A percentile compares a stretch with the other conserved stretches of the same genome.
phyloP scores from a whole-genome alignment of 352 stramenopile genomes.

The Globisporangium solare region DNA sequence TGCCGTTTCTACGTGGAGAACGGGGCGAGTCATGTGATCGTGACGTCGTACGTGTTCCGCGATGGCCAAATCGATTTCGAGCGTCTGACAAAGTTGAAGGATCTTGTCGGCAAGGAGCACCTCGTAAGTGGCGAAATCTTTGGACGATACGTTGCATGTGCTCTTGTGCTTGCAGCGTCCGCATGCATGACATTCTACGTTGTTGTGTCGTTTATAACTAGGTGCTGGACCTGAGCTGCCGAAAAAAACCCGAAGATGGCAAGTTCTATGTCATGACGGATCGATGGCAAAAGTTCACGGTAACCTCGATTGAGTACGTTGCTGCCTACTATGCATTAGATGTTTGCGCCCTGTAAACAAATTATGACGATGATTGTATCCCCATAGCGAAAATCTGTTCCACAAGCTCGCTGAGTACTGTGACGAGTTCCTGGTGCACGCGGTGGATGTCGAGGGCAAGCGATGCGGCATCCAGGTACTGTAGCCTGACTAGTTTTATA shows the following conservation, averaged over 20 bases:
- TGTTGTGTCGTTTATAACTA: slow-evolving; percentile 14
- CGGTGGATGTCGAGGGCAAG: slow-evolving; percentile 97
- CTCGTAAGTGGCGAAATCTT: slow-evolving; percentile 32
- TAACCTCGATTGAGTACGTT: slow-evolving; percentile 83
- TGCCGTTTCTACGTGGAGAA: slow-evolving; percentile 92
- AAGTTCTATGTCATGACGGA: slow-evolving; percentile 96
- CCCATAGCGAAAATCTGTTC: slow-evolving; percentile 76
- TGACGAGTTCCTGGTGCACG: slow-evolving; percentile 97
- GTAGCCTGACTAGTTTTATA: background rate
- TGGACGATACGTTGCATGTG: background rate
- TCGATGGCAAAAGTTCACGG: slow-evolving; percentile 96
- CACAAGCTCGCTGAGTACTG: slow-evolving; percentile 89
- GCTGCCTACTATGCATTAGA: background rate
- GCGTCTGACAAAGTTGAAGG: slow-evolving; percentile 56
- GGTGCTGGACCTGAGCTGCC: slow-evolving; percentile 95
- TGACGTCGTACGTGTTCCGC: slow-evolving; percentile 97
- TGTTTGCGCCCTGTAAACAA: no score
- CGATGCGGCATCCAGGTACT: slow-evolving; percentile 90
- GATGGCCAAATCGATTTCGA: slow-evolving; percentile 89
- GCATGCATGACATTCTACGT: background rate
- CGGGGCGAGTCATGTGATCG: slow-evolving; percentile 97
- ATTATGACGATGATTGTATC: background rate
- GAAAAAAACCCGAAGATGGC: slow-evolving; percentile 79
- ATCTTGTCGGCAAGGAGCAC: slow-evolving; percentile 72
- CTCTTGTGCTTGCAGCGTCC: background rate